A percentile compares a stretch with the other conserved stretches of the same genome.
Evolutionary conservation across 1,139 yeast species (phyloP).

Genomic region (Blastobotrys capitulatus): DNA sequence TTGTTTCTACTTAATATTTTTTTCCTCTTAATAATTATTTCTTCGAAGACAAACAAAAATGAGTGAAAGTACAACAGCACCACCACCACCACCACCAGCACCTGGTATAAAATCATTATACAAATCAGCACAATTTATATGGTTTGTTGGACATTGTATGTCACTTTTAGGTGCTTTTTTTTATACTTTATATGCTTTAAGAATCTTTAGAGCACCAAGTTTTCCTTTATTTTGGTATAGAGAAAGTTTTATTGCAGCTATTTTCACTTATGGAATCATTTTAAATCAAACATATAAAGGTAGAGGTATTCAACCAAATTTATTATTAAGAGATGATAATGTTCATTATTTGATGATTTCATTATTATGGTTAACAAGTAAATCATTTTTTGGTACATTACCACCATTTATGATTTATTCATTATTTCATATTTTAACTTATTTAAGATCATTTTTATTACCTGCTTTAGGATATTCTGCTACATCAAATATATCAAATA

Average conservation of each 20-base stretch:
- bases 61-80: background rate
- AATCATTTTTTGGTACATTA: slow-evolving; percentile 49
- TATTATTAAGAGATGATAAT: slow-evolving; percentile 54
- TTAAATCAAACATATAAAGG: slow-evolving; percentile 48
- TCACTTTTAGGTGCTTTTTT: slow-evolving; percentile 53
- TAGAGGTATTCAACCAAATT: slow-evolving; percentile 30
- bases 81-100: slow-evolving; percentile 5
- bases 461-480: slow-evolving; percentile 56
- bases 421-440: slow-evolving; percentile 65
- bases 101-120: slow-evolving; percentile 7
- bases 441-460: slow-evolving; percentile 57
- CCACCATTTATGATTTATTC: slow-evolving; percentile 67
- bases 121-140: slow-evolving; percentile 49
- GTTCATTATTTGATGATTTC: slow-evolving; percentile 60
- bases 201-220: slow-evolving; percentile 28
- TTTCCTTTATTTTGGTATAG: slow-evolving; percentile 50
- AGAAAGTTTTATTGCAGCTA: slow-evolving; percentile 56
- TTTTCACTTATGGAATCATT: slow-evolving; percentile 74
- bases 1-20: too few species aligned
- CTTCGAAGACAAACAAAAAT: too few species aligned
- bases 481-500: slow-evolving; percentile 36
- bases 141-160: slow-evolving; percentile 62
- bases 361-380: slow-evolving; percentile 49
- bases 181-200: slow-evolving; percentile 44
- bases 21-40: too few species aligned